These are phyloP conservation scores for Viridothelium virens DNA, from an alignment of 495 filamentous ascomycete genomes.

Conservation along the genomic window DNA sequence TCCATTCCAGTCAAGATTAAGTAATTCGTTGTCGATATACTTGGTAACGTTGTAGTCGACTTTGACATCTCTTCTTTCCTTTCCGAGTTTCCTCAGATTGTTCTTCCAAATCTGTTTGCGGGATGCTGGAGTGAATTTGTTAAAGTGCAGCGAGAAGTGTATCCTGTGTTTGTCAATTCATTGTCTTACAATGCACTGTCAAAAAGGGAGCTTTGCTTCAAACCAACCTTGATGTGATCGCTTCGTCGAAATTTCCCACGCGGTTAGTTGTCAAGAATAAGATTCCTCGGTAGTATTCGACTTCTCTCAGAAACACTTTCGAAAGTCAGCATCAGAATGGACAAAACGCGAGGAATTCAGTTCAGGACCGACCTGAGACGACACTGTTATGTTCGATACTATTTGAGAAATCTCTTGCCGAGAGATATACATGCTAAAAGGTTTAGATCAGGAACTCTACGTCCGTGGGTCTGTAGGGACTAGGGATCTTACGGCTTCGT, in stretches of 20 bases:
- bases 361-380: not conserved
- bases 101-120: constrained; percentile 18
- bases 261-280: constrained; percentile 30
- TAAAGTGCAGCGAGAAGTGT: constrained; percentile 15
- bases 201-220: no score
- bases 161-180: constrained; percentile 7
- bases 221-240: constrained; percentile 22
- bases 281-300: constrained; percentile 34
- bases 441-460: no score
- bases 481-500: not conserved
- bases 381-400: constrained; percentile 1
- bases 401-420: not conserved
- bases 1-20: constrained; percentile 24
- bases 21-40: constrained; percentile 13
- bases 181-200: no score
- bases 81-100: constrained; percentile 26
- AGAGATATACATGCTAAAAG: not conserved
- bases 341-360: no score
- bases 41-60: constrained; percentile 7
- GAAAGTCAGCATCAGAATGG: no score
- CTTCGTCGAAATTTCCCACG: constrained; percentile 28
- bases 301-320: not conserved
- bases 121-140: constrained; percentile 12
- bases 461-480: no score
- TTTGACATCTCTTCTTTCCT: constrained; percentile 19